phyloP scores from a whole-genome alignment of 1,139 yeast species.

The Pichia sp. region DNA sequence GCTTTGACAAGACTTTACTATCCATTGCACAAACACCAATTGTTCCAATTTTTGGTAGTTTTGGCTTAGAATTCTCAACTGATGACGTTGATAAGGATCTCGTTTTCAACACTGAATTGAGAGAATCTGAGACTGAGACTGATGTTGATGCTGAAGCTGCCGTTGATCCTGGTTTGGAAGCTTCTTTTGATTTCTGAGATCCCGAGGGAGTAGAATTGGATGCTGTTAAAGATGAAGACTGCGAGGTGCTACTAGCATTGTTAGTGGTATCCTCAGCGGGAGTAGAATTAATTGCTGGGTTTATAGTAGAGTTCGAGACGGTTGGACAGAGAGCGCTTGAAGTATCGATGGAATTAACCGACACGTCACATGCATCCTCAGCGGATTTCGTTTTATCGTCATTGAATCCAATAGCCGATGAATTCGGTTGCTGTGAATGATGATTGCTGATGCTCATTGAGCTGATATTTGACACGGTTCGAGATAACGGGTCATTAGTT shows the following conservation, averaged over 20 bases:
- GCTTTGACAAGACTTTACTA: slow-evolving; percentile 90
- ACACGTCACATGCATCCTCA: not conserved
- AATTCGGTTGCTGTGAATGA: slow-evolving; percentile 4
- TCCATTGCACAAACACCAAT: slow-evolving; percentile 99
- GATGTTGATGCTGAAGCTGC: slow-evolving; percentile 1
- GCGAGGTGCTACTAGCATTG: not conserved
- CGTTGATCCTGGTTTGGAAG: not conserved
- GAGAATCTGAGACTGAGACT: slow-evolving; percentile 8
- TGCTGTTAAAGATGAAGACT: not conserved
- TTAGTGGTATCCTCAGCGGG: not conserved
- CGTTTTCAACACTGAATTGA: slow-evolving; percentile 12
- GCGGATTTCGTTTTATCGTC: not conserved
- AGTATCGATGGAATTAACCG: not conserved
- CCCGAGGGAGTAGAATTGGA: not conserved
- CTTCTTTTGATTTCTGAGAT: not conserved
- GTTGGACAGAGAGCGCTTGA: not conserved
- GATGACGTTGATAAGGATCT: slow-evolving; percentile 39
- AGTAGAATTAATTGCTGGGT: not conserved
- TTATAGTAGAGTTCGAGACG: not conserved
- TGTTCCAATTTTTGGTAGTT: slow-evolving; percentile 73
- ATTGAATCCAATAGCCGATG: not conserved
- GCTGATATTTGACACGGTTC: slow-evolving; percentile 27
- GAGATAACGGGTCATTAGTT: slow-evolving; percentile 22
- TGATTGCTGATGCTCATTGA: slow-evolving; percentile 22
- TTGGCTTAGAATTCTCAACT: slow-evolving; percentile 31